Percentiles rank a stretch among this genome's conserved stretches.
Conservation (phyloP, 2,329 filamentous ascomycete species). For the Myriosclerotinia duriaeana region DNA sequence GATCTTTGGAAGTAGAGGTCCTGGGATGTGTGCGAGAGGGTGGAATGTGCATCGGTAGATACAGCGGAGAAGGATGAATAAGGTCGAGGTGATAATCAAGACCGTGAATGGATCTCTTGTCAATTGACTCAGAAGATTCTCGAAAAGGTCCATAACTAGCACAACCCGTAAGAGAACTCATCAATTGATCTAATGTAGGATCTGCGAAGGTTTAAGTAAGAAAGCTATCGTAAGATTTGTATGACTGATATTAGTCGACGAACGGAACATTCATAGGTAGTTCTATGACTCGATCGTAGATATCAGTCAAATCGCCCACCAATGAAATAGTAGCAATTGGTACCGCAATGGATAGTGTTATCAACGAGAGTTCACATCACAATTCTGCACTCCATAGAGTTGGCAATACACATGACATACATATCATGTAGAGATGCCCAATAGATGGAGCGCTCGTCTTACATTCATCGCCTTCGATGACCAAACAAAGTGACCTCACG, state of each 20-base stretch:
- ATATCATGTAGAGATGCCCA: background rate
- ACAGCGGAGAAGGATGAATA: slow-evolving; percentile 27
- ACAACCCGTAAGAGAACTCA: background rate
- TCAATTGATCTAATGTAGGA: background rate
- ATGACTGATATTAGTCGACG: background rate
- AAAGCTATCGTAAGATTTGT: background rate
- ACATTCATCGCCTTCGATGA: background rate
- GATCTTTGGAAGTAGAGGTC: slow-evolving; percentile 41
- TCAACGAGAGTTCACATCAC: background rate
- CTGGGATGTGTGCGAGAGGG: slow-evolving; percentile 44
- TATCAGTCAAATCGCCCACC: background rate
- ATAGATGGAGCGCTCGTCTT: background rate
- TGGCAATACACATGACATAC: too few species aligned
- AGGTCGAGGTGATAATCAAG: slow-evolving; percentile 22
- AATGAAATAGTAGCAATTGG: background rate
- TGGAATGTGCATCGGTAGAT: slow-evolving; percentile 44
- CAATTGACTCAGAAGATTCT: slow-evolving; percentile 15
- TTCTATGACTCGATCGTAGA: slow-evolving; percentile 4
- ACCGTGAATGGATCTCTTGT: slow-evolving; percentile 23
- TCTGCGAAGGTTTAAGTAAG: background rate
- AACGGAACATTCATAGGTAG: background rate
- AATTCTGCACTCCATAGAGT: background rate
- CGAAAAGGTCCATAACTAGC: slow-evolving; percentile 26
- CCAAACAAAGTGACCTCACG: background rate
- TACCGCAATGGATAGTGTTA: background rate